phyloP scores from a whole-genome alignment of 371 early-diverging fungal genomes.

The Rozella allomycis region DNA sequence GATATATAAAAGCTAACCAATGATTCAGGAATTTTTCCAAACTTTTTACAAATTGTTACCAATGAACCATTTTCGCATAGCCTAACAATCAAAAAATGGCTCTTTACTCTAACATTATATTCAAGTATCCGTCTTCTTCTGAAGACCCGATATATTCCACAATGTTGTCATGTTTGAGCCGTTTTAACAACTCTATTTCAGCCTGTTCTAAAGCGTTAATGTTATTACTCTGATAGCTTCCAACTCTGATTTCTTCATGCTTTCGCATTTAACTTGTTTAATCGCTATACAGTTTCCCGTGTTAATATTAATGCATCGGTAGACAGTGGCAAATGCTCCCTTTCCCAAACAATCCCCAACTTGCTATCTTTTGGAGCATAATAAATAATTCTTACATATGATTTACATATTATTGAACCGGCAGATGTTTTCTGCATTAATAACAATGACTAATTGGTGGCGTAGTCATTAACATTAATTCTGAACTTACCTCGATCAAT shows the following conservation, averaged over 20 bases:
- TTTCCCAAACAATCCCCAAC: constrained; percentile 1
- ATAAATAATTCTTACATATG: too few species aligned
- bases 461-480: too few species aligned
- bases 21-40: constrained; percentile 77
- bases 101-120: constrained; percentile 63
- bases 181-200: constrained; percentile 46
- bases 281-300: constrained; percentile 73
- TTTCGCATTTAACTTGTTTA: constrained; percentile 45
- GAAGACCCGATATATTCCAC: constrained; percentile 69
- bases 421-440: too few species aligned
- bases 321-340: constrained; percentile 5
- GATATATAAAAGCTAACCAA: constrained; percentile 70
- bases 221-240: constrained; percentile 33
- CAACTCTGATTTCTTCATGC: constrained; percentile 21
- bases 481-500: too few species aligned
- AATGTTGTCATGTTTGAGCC: constrained; percentile 52
- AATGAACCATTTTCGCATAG: constrained; percentile 89
- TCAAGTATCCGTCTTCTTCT: constrained; percentile 39
- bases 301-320: constrained; percentile 47
- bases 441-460: too few species aligned
- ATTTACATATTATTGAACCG: too few species aligned
- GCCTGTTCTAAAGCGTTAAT: neutral
- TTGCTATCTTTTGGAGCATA: too few species aligned
- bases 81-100: constrained; percentile 6
- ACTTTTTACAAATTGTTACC: constrained; percentile 58